Percentiles rank a stretch among this genome's conserved stretches.
phyloP scores from a whole-genome alignment of 331 rosid genomes.

The Rhamnella rubrinervis region DNA sequence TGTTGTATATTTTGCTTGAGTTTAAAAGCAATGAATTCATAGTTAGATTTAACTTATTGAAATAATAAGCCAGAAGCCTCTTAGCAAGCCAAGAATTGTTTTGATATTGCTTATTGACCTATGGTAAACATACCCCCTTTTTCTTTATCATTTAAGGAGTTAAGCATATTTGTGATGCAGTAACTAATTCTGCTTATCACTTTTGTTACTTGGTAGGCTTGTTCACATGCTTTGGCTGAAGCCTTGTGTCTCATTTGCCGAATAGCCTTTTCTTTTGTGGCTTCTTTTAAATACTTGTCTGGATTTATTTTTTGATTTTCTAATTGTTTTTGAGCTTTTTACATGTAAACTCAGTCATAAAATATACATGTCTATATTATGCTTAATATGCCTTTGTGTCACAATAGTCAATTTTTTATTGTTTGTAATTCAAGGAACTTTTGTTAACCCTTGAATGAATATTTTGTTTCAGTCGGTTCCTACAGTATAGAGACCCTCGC shows the following conservation, averaged over 20 bases:
- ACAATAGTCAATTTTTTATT: background rate
- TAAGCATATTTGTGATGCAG: background rate
- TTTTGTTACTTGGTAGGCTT: background rate
- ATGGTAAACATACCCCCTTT: too few relatives aligned
- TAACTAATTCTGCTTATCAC: background rate
- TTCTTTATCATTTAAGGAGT: too few relatives aligned
- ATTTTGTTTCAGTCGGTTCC: slow-evolving; percentile 81
- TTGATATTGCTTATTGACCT: too few relatives aligned
- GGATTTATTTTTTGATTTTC: background rate
- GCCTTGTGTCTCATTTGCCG: background rate
- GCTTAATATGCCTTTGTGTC: background rate
- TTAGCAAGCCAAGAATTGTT: too few relatives aligned
- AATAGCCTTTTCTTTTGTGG: background rate
- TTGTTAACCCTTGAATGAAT: slow-evolving; percentile 19
- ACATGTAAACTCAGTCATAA: background rate
- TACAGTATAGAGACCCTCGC: slow-evolving; percentile 86
- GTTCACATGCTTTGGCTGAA: background rate
- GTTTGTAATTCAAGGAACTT: background rate
- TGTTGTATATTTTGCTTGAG: too few relatives aligned
- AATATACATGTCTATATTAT: too few relatives aligned
- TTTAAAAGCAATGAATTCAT: too few relatives aligned
- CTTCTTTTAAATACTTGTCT: background rate
- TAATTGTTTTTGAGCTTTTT: background rate
- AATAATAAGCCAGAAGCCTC: too few relatives aligned
- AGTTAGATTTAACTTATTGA: too few relatives aligned